These are phyloP conservation scores for Peniophora sp. DNA, from an alignment of 1,284 basidiomycete genomes.

Conservation along the genomic window DNA sequence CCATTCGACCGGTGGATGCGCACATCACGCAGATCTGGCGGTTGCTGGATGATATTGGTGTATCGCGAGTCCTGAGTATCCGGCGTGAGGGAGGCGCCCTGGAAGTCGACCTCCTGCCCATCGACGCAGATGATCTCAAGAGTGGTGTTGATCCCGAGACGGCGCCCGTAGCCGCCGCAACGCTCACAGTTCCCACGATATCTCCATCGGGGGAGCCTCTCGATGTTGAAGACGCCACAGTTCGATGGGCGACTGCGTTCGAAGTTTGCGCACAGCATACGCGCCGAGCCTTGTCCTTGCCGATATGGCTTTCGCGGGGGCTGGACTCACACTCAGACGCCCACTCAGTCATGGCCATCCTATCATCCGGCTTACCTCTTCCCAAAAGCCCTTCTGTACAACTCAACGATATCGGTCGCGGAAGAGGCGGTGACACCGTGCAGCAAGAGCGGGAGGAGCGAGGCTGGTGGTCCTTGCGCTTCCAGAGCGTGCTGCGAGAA, in stretches of 20 bases:
- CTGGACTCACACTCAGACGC: conserved; percentile 17
- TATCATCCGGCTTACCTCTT: conserved; percentile 52
- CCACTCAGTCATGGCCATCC: conserved; percentile 41
- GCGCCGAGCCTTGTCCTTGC: conserved; percentile 43
- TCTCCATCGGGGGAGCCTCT: conserved; percentile 6
- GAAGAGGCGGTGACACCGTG: conserved; percentile 17
- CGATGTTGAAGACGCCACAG: conserved; percentile 12
- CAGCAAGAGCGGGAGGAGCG: conserved; percentile 63
- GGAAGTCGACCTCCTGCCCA: conserved; percentile 47
- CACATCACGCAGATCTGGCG: conserved; percentile 23
- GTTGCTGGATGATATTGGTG: conserved; percentile 43
- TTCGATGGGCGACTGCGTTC: conserved; percentile 43
- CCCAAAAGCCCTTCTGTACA: conserved; percentile 65
- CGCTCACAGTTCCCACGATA: conserved; percentile 21
- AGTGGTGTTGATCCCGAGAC: conserved; percentile 31
- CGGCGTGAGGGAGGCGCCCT: conserved; percentile 18
- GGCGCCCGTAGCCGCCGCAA: conserved; percentile 28
- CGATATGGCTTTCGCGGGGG: conserved; percentile 14
- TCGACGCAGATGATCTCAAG: conserved; percentile 33
- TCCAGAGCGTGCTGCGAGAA: conserved; percentile 60
- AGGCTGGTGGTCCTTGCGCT: conserved; percentile 71
- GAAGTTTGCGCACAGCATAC: conserved; percentile 44
- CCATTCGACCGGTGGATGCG: conserved; percentile 9
- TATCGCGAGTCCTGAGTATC: conserved; percentile 48
- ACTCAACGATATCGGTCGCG: conserved; percentile 23